phyloP scores from a whole-genome alignment of 768 basidiomycete genomes.

The Boletus subparvulus region DNA sequence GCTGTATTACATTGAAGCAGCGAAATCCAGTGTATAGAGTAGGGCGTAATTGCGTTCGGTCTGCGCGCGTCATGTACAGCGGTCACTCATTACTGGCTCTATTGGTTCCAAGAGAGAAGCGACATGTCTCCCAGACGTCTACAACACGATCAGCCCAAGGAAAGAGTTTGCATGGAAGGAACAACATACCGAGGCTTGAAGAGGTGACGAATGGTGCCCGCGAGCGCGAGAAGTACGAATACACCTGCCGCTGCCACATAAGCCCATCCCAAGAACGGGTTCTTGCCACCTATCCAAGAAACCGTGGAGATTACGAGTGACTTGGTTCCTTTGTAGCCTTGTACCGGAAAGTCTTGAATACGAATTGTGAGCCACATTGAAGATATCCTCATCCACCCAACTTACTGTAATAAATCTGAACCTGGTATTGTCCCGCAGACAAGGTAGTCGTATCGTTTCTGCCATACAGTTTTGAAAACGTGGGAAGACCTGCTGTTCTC shows the following conservation, averaged over 20 bases:
- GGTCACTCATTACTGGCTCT: slow-evolving; percentile 7
- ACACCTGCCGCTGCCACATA: slow-evolving; percentile 88
- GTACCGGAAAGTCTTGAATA: slow-evolving; percentile 86
- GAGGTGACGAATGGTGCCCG: slow-evolving; percentile 88
- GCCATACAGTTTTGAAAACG: slow-evolving; percentile 93
- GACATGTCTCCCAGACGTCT: slow-evolving; percentile 89
- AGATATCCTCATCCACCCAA: not conserved
- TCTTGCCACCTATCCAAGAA: slow-evolving; percentile 98
- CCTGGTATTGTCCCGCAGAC: slow-evolving; percentile 68
- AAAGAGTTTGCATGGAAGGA: not conserved
- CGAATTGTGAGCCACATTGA: slow-evolving; percentile 2
- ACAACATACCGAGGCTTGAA: slow-evolving; percentile 79
- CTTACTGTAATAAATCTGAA: slow-evolving; percentile 78
- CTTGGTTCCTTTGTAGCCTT: slow-evolving; percentile 90
- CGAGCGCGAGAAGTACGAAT: slow-evolving; percentile 84
- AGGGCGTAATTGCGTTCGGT: slow-evolving; percentile 3
- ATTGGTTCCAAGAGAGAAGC: slow-evolving; percentile 80
- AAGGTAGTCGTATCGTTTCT: slow-evolving; percentile 81
- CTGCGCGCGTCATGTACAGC: slow-evolving; percentile 3
- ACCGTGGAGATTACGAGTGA: slow-evolving; percentile 96
- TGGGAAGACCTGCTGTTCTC: slow-evolving; percentile 95
- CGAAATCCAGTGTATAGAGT: slow-evolving; percentile 21
- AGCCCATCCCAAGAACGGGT: slow-evolving; percentile 97
- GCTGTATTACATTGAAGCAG: slow-evolving; percentile 24
- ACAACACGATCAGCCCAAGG: slow-evolving; percentile 5